phyloP scores from a whole-genome alignment of 2,329 filamentous ascomycete species.

The Arthrinium puccinioides region DNA sequence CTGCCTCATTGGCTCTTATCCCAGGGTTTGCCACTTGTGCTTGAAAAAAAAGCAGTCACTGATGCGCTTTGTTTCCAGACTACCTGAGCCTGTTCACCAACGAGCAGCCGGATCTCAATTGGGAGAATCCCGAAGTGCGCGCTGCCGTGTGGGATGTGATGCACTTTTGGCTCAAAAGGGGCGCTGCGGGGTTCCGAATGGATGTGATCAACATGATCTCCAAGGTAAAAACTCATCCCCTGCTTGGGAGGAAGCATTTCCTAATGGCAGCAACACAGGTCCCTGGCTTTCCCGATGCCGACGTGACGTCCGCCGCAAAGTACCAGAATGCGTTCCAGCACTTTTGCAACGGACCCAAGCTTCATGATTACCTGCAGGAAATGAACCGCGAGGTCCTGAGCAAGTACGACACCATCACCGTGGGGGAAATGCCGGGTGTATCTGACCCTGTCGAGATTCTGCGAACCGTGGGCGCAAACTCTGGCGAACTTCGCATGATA shows the following conservation, averaged over 20 bases:
- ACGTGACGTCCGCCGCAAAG: conserved; percentile 39
- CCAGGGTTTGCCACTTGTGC: too few species aligned
- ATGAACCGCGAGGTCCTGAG: conserved; percentile 53
- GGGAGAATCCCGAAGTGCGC: conserved; percentile 64
- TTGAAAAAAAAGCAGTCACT: too few species aligned
- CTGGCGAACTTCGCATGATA: conserved; percentile 60
- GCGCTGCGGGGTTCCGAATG: conserved; percentile 67
- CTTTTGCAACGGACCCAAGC: conserved; percentile 60
- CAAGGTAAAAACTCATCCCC: too few species aligned
- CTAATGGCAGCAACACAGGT: too few species aligned
- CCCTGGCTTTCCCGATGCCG: conserved; percentile 49
- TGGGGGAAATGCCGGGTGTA: conserved; percentile 61
- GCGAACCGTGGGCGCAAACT: conserved; percentile 49
- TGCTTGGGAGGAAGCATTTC: too few species aligned
- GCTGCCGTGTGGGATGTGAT: conserved; percentile 66
- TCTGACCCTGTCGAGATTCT: conserved; percentile 51
- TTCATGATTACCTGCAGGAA: conserved; percentile 61
- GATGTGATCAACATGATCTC: conserved; percentile 70
- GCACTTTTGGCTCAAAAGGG: conserved; percentile 71
- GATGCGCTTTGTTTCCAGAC: too few species aligned
- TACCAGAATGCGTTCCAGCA: conserved; percentile 46
- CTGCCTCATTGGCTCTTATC: too few species aligned
- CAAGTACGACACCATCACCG: conserved; percentile 60
- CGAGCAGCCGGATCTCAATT: conserved; percentile 80
- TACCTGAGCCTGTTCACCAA: conserved; percentile 70